These are phyloP conservation scores for Spathaspora boniae DNA, from an alignment of 805 yeast genomes.

Conservation along the genomic window DNA sequence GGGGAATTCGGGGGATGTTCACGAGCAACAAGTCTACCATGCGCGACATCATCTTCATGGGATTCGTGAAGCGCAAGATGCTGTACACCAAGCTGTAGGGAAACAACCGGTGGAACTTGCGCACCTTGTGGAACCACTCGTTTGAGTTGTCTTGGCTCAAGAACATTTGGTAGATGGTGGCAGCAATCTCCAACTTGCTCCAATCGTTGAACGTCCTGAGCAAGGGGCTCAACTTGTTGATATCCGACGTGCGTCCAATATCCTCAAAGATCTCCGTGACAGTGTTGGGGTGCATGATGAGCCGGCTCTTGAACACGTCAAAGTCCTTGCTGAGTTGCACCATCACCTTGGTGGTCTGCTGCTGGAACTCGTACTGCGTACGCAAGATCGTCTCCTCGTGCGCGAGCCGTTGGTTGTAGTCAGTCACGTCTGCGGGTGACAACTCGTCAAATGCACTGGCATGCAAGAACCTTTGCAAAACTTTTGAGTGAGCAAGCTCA, in stretches of 20 bases:
- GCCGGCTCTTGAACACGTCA: conserved; percentile 52
- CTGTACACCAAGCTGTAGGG: conserved; percentile 80
- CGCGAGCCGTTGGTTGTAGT: conserved; percentile 53
- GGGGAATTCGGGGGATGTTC: conserved; percentile 29
- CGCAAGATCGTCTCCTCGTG: conserved; percentile 57
- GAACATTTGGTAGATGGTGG: conserved; percentile 76
- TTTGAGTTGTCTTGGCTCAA: conserved; percentile 78
- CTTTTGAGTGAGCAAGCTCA: conserved; percentile 51
- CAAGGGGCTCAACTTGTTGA: conserved; percentile 62
- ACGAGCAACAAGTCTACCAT: conserved; percentile 77
- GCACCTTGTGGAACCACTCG: conserved; percentile 68
- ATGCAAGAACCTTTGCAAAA: conserved; percentile 55
- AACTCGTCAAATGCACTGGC: conserved; percentile 39
- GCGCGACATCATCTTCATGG: conserved; percentile 76
- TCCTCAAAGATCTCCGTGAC: conserved; percentile 62
- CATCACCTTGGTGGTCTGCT: conserved; percentile 59
- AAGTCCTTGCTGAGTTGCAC: conserved; percentile 52
- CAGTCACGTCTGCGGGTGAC: conserved; percentile 44
- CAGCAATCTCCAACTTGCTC: conserved; percentile 79
- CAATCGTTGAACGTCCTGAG: conserved; percentile 72
- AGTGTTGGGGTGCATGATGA: conserved; percentile 51
- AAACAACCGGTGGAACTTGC: conserved; percentile 68
- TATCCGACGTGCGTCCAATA: conserved; percentile 50
- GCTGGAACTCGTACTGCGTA: conserved; percentile 70
- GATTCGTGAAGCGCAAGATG: conserved; percentile 79